A percentile compares a stretch with the other conserved stretches of the same genome.
These are phyloP conservation scores for Xylaria sp. DNA, from an alignment of 2,329 filamentous ascomycete species.

Conservation along the genomic window DNA sequence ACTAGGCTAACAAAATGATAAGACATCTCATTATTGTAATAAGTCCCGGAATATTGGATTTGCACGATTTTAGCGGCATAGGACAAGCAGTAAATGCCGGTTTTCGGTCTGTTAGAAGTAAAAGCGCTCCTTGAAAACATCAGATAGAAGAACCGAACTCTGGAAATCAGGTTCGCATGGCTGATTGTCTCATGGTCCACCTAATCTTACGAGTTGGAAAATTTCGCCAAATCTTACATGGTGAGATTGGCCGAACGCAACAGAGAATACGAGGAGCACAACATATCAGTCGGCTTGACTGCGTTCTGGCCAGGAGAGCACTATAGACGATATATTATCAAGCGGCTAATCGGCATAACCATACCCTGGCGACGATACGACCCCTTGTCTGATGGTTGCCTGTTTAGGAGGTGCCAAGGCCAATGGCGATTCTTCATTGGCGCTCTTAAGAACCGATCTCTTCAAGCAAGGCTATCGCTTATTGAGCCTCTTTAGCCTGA, in stretches of 20 bases:
- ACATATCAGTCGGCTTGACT: conserved; percentile 9
- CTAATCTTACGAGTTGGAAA: neutral
- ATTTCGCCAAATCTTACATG: neutral
- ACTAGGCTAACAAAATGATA: conserved; percentile 17
- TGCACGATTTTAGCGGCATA: neutral
- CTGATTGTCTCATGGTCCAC: neutral
- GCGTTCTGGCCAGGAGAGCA: conserved; percentile 21
- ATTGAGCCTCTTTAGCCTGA: conserved; percentile 48
- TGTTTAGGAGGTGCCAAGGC: conserved; percentile 20
- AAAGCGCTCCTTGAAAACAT: neutral
- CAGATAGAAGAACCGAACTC: neutral
- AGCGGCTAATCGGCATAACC: conserved; percentile 8
- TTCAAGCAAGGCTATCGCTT: conserved; percentile 37
- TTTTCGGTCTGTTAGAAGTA: neutral
- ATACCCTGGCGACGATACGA: conserved; percentile 16
- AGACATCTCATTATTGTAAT: conserved; percentile 1
- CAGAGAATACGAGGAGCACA: conserved; percentile 27
- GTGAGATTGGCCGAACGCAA: conserved; percentile 24
- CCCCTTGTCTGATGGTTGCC: conserved; percentile 11
- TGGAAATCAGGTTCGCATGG: neutral
- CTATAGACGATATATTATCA: conserved; percentile 30
- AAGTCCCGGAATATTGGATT: neutral
- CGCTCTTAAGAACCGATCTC: conserved; percentile 4
- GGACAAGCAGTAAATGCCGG: too few relatives aligned
- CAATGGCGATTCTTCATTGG: conserved; percentile 19